Base-by-base conservation (phyloP, 2,329 filamentous ascomycete species). In the Tricladium varicosporioides region DNA sequence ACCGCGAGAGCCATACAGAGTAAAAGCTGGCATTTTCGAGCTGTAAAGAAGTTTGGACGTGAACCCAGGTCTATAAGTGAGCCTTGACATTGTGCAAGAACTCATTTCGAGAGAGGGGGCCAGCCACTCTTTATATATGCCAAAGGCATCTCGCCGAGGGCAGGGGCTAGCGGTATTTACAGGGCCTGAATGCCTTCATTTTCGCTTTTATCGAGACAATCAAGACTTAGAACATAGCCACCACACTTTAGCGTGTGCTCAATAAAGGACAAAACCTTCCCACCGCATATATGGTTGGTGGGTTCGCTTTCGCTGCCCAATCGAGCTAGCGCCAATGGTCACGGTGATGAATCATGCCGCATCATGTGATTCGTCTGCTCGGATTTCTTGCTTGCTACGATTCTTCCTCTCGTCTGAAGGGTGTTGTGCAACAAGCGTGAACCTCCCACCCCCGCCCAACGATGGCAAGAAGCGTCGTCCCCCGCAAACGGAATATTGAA, bases 21-120 rank as follows among this genome's bases (percentile, higher is more conserved):
- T 76, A 59, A 76, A 76, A 49, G 72, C 73, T 49, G 74, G 70
- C 74, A 76, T 76, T 65, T 70, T 75, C 15, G 65, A 70, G 53
- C 32, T 59, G 55, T 66, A 58, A n/a, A 69, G 54, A 48, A 68
- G 36, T 64, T 64, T 70, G 15, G 69, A 71, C 19, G 62, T 42
- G 53, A 71, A 57, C 62, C 53, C 16, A 31, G 59, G 50, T 48
- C 50, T 67, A 31, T 63, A 65, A 51, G 58, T 61, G 65, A 72
- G 58, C 58, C 51, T 72, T 14, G 63, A 68, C 69, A 72, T 72
- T 52, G 57, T 61, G 32, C 46, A 57, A 58, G 54, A 45, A 60
- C 50, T 61, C 51, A 63, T 58, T 61, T 60, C 45, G 53, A 53
- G 51, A 49, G 54, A 58, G 43, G 57, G 52, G 51, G 54, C 57